These are phyloP conservation scores for Debaryomyces subglobosus DNA, from an alignment of 1,139 yeast genomes.

Conservation along the genomic window DNA sequence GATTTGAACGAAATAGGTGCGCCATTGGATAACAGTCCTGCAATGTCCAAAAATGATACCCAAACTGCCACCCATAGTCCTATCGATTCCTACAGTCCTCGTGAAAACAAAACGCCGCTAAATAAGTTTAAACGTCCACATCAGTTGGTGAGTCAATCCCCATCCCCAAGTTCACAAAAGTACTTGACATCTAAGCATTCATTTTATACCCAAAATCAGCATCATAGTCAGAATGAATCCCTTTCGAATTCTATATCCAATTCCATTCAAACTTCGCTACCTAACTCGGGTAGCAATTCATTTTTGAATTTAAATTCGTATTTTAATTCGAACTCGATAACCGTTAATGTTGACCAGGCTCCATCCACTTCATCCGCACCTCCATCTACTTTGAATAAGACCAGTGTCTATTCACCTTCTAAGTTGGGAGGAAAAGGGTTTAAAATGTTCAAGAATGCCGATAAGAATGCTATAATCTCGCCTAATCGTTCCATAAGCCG, in stretches of 20 bases:
- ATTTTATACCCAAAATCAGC: constrained; percentile 5
- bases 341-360: background rate
- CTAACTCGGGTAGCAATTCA: constrained; percentile 5
- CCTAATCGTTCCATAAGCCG: constrained; percentile 29
- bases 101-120: constrained; percentile 16
- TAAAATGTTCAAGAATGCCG: constrained; percentile 39
- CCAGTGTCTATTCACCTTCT: constrained; percentile 33
- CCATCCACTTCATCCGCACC: constrained; percentile 2
- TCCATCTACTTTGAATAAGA: constrained; percentile 3
- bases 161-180: constrained; percentile 41
- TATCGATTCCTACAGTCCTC: constrained; percentile 21
- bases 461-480: constrained; percentile 35
- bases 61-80: constrained; percentile 17
- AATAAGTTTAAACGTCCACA: constrained; percentile 54
- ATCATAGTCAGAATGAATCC: constrained; percentile 1
- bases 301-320: constrained; percentile 5
- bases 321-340: background rate
- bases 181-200: constrained; percentile 10
- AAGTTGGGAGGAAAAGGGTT: constrained; percentile 34
- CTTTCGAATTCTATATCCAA: background rate
- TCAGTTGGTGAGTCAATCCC: constrained; percentile 48
- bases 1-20: constrained; percentile 35
- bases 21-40: constrained; percentile 15
- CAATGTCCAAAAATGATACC: background rate
- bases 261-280: constrained; percentile 8